A percentile compares a stretch with the other conserved stretches of the same genome.
phyloP scores from a whole-genome alignment of 78 protist genomes.

The Protostelium mycophagum region DNA sequence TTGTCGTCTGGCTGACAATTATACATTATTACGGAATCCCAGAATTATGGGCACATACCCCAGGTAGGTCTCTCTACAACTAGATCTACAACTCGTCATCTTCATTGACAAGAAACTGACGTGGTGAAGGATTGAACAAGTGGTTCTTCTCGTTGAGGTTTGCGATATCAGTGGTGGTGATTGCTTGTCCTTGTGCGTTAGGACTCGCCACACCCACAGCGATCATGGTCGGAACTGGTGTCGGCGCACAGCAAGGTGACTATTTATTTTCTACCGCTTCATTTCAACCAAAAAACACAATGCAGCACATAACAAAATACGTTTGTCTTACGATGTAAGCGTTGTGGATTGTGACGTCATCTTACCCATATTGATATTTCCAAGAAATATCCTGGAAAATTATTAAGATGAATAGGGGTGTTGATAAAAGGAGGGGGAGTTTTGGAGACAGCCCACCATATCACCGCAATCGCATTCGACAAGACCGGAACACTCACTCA shows the following conservation, averaged over 20 bases:
- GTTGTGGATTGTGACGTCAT: too few species aligned
- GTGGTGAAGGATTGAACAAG: background rate
- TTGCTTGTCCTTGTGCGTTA: slow-evolving; percentile 96
- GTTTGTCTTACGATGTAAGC: too few species aligned
- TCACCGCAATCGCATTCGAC: slow-evolving; percentile 72
- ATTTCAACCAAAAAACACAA: too few species aligned
- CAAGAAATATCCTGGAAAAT: too few species aligned
- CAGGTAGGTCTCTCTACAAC: background rate
- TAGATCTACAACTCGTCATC: too few species aligned
- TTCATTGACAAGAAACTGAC: background rate
- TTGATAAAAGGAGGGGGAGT: slow-evolving; percentile 83
- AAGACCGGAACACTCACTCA: slow-evolving; percentile 94
- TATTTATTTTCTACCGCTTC: background rate
- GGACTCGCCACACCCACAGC: slow-evolving; percentile 94
- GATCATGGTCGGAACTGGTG: slow-evolving; percentile 92
- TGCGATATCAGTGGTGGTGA: slow-evolving; percentile 73
- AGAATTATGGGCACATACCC: background rate
- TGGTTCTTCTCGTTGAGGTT: slow-evolving; percentile 65
- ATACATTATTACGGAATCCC: background rate
- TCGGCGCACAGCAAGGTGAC: slow-evolving; percentile 70
- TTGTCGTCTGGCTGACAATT: slow-evolving; percentile 66
- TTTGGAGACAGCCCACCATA: slow-evolving; percentile 70
- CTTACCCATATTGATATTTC: too few species aligned
- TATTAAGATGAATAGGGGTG: slow-evolving; percentile 47
- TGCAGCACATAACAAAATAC: too few species aligned